Percentiles rank a stretch among this genome's conserved stretches.
Evolutionary conservation across 805 yeast genomes (phyloP).

Genomic region (Candida ovalis): DNA sequence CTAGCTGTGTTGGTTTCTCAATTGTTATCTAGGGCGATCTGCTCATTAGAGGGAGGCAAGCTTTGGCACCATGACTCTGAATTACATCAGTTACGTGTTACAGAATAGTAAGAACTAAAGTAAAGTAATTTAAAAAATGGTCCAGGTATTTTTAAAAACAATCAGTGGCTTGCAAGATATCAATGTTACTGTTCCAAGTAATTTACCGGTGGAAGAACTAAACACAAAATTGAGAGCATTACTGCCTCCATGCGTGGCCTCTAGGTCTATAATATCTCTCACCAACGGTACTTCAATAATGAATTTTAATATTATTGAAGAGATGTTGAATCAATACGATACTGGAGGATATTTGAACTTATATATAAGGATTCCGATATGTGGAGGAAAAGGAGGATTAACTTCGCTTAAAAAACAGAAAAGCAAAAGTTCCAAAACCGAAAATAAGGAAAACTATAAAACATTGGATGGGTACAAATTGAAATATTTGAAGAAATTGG

Average conservation of each 20-base stretch:
- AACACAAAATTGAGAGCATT: neutral
- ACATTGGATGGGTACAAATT: conserved; percentile 40
- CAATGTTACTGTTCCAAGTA: neutral
- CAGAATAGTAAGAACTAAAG: too few relatives aligned
- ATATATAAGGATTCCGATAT: conserved; percentile 32
- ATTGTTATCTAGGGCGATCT: too few relatives aligned
- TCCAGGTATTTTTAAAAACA: conserved; percentile 13
- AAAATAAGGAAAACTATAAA: conserved; percentile 27
- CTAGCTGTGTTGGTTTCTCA: too few relatives aligned
- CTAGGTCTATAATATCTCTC: conserved; percentile 12
- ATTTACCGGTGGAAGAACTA: conserved; percentile 1
- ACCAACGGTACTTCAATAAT: conserved; percentile 11
- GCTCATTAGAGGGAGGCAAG: too few relatives aligned
- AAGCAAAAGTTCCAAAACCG: conserved; percentile 16
- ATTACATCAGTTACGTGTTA: too few relatives aligned
- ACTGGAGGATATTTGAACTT: conserved; percentile 19
- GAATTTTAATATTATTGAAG: conserved; percentile 1
- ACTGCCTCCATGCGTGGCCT: conserved; percentile 11
- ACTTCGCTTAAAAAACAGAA: conserved; percentile 40
- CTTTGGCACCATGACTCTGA: too few relatives aligned
- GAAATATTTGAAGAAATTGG: conserved; percentile 33
- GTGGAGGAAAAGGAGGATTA: conserved; percentile 55
- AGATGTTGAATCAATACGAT: neutral
- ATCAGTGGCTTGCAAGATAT: conserved; percentile 14
- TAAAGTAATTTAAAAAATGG: too few relatives aligned